Base-by-base conservation (phyloP, 108 stramenopile species). In the Cyclotella sp. region DNA sequence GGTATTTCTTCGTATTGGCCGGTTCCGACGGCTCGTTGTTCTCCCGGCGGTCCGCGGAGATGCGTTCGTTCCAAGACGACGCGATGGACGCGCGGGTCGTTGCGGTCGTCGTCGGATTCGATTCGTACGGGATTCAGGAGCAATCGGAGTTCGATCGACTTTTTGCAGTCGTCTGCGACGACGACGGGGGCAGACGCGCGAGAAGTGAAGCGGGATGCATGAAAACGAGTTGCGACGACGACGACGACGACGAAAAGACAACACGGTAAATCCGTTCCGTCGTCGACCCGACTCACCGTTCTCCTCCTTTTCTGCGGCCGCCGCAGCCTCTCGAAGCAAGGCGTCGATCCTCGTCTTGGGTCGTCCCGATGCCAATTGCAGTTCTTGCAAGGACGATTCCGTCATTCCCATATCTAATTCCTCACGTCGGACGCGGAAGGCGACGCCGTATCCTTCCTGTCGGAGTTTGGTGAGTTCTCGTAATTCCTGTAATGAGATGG, bases 391-490 rank as follows among this genome's bases (percentile, higher is more conserved):
- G 13, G 92, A 92, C 26, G 94, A 81, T 9, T 79, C 76, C 9
- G 93, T 98, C 70, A 75, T 68, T 21, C 97, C 94, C 81, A 85
- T 69, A 44, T 93, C 91, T 46, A 98, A 75, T 66, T 98, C 98
- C 19, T 95, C 91, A 13, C 60, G 24, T 43, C 79, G 47, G 18
- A 97, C 95, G 0, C 84, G 58, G 62, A 91, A 91, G 26, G 72
- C 54, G 14, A 78, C 85, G 44, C 61, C 80, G 53, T 84, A 52
- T 16, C 86, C 88, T 28, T 84, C 95, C 8, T 84, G 72, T 11
- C 87, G 75, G 29, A 98, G 72, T 58, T 91, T 91, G 51, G 95
- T 94, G 41, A 98, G 83, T 77, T 99, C 99, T 15, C 99, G 84
- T 14, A 98, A 46, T 76, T 99, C 99, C 86, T 84, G 19, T 21